These are phyloP conservation scores for Aegilops longissima DNA, from an alignment of 176 grass and related monocot species.

Conservation along the genomic window DNA sequence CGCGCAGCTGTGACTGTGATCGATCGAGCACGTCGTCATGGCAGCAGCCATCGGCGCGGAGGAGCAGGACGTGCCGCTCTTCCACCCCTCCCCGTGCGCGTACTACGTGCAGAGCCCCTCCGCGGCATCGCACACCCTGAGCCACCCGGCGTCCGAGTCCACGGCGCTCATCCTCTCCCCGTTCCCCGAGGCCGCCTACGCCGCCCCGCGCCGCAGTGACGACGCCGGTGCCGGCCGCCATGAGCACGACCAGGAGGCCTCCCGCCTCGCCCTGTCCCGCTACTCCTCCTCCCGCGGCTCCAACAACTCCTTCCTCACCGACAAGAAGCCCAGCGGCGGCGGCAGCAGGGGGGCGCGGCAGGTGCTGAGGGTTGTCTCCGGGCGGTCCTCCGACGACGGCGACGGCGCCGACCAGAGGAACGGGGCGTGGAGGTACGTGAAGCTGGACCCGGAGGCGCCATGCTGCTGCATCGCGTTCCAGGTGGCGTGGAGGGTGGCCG, in stretches of 20 bases:
- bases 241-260: slow-evolving; percentile 47
- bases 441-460: slow-evolving; percentile 65
- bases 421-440: slow-evolving; percentile 67
- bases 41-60: slow-evolving; percentile 22
- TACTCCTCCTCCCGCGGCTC: slow-evolving; percentile 91
- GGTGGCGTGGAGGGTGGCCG: slow-evolving; percentile 67
- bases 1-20: background rate
- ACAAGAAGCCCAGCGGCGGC: slow-evolving; percentile 37
- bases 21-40: slow-evolving; percentile 1
- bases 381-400: slow-evolving; percentile 16
- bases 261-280: slow-evolving; percentile 71
- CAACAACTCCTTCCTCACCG: slow-evolving; percentile 78
- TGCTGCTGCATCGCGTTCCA: slow-evolving; percentile 71
- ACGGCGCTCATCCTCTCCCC: slow-evolving; percentile 59
- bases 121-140: slow-evolving; percentile 64
- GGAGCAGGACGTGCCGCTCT: slow-evolving; percentile 65
- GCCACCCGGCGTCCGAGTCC: slow-evolving; percentile 60
- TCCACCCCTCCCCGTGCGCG: slow-evolving; percentile 64
- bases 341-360: slow-evolving; percentile 2
- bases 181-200: slow-evolving; percentile 45
- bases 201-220: slow-evolving; percentile 15
- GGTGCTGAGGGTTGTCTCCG: slow-evolving; percentile 40
- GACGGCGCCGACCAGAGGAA: slow-evolving; percentile 11
- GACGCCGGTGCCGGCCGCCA: background rate
- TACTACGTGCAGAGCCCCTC: slow-evolving; percentile 98